Percentiles rank a stretch among this genome's conserved stretches.
Evolutionary conservation across 2,329 filamentous ascomycete genomes (phyloP).

Genomic region (Verticillium nubilum): DNA sequence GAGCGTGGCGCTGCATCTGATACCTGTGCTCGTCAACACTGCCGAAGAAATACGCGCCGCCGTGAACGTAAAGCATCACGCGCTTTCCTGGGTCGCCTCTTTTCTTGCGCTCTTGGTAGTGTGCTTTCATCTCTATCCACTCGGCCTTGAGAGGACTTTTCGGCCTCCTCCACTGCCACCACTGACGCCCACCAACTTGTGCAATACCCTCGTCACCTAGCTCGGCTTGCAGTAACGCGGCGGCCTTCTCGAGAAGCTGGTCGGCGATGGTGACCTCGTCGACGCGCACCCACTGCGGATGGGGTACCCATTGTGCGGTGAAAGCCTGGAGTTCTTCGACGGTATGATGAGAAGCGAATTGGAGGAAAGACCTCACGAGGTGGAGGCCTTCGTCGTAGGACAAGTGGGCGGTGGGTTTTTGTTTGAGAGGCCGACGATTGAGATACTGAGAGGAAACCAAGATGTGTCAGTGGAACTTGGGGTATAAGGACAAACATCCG

Average conservation of each 20-base stretch:
- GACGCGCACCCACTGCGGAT: constrained; percentile 80
- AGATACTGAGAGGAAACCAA: constrained; percentile 56
- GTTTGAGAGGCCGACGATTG: constrained; percentile 65
- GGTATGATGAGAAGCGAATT: constrained; percentile 80
- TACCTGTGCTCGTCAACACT: constrained; percentile 97
- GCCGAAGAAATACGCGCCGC: constrained; percentile 92
- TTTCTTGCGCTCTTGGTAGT: constrained; percentile 68
- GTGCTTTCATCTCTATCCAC: constrained; percentile 92
- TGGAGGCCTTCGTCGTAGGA: constrained; percentile 92
- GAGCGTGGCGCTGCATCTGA: constrained; percentile 91
- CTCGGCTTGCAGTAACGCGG: constrained; percentile 62
- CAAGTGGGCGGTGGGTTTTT: constrained; percentile 84
- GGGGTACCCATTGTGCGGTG: constrained; percentile 85
- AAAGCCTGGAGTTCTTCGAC: constrained; percentile 93
- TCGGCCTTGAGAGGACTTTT: constrained; percentile 68
- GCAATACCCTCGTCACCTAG: constrained; percentile 72
- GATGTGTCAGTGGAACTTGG: neutral
- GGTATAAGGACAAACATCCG: neutral
- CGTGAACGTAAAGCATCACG: constrained; percentile 91
- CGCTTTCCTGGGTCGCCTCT: constrained; percentile 56
- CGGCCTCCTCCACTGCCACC: constrained; percentile 84
- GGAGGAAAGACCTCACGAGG: constrained; percentile 79
- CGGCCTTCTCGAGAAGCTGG: constrained; percentile 59
- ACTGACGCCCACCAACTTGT: constrained; percentile 71
- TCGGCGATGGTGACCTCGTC: constrained; percentile 63